These are phyloP conservation scores for Wickerhamiella slavikovae DNA, from an alignment of 805 yeast species.

Conservation along the genomic window DNA sequence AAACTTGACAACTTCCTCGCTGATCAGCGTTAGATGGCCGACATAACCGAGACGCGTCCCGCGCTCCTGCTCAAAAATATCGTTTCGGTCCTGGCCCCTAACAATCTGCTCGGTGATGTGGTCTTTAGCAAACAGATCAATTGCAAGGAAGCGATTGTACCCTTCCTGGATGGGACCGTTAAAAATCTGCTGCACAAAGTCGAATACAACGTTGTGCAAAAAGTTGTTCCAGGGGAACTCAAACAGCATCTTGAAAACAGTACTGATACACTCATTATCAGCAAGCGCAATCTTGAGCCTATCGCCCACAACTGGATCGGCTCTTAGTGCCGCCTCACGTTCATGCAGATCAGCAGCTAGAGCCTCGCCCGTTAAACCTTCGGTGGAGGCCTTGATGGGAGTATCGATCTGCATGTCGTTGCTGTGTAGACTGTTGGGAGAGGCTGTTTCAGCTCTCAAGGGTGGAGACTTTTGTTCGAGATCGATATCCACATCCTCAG, in stretches of 20 bases:
- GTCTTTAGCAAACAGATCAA: constrained; percentile 50
- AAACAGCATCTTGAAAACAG: constrained; percentile 57
- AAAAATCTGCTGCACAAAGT: constrained; percentile 81
- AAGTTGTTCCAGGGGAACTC: constrained; percentile 92
- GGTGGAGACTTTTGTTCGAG: neutral
- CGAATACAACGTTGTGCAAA: constrained; percentile 92
- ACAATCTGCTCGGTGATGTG: constrained; percentile 36
- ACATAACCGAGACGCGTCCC: constrained; percentile 73
- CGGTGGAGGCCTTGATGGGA: neutral
- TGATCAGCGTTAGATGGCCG: constrained; percentile 89
- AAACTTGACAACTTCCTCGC: constrained; percentile 91
- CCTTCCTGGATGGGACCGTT: constrained; percentile 76
- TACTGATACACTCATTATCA: constrained; percentile 48
- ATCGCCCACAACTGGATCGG: constrained; percentile 66
- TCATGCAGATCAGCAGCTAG: constrained; percentile 10
- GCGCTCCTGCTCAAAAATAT: constrained; percentile 34
- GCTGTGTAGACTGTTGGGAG: neutral
- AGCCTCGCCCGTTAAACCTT: constrained; percentile 4
- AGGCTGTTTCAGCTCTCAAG: neutral
- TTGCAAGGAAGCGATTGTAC: constrained; percentile 56
- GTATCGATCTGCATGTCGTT: constrained; percentile 1
- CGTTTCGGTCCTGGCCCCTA: constrained; percentile 39
- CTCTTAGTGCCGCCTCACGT: constrained; percentile 20
- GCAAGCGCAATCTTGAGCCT: constrained; percentile 59
- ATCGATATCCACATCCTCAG: neutral